A percentile compares a stretch with the other conserved stretches of the same genome.
Conservation (phyloP, 768 basidiomycete genomes). For the Russula ochroleuca region DNA sequence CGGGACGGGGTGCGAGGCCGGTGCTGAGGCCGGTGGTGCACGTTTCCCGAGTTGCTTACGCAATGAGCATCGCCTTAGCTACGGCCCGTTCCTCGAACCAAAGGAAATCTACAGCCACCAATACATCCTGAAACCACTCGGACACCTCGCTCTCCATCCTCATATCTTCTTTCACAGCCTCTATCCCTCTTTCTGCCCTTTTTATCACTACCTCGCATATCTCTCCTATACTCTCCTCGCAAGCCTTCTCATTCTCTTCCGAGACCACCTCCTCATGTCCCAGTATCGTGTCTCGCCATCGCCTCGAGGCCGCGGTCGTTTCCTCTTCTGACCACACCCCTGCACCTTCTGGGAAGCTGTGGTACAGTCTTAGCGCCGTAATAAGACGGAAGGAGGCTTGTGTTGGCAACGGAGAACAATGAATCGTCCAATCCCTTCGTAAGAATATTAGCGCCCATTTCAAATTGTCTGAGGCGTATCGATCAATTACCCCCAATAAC, state of each 20-base stretch:
- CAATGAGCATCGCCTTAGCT: conserved; percentile 39
- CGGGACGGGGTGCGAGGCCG: no score
- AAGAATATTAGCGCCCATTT: conserved; percentile 8
- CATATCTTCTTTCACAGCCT: conserved; percentile 36
- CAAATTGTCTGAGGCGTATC: conserved; percentile 2
- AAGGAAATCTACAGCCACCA: conserved; percentile 43
- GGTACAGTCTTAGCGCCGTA: conserved; percentile 62
- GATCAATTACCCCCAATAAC: conserved; percentile 76
- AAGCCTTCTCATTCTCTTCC: conserved; percentile 32
- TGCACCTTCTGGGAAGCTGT: conserved; percentile 39
- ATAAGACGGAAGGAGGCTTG: conserved; percentile 81
- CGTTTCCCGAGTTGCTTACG: conserved; percentile 7
- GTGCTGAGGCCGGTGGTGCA: no score
- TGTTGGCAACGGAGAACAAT: conserved; percentile 53
- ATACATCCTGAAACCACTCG: conserved; percentile 8
- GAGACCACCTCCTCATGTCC: conserved; percentile 32
- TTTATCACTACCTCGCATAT: conserved; percentile 42
- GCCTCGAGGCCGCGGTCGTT: conserved; percentile 36
- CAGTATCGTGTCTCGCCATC: conserved; percentile 53
- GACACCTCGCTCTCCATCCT: conserved; percentile 28
- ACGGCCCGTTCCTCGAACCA: conserved; percentile 63
- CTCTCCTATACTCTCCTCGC: conserved; percentile 36
- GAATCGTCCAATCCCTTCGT: conserved; percentile 74
- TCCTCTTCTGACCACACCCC: conserved; percentile 24
- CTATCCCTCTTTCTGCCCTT: conserved; percentile 49